phyloP scores from a whole-genome alignment of 1,139 yeast genomes.

The Kurtzmaniella quercitrusa region DNA sequence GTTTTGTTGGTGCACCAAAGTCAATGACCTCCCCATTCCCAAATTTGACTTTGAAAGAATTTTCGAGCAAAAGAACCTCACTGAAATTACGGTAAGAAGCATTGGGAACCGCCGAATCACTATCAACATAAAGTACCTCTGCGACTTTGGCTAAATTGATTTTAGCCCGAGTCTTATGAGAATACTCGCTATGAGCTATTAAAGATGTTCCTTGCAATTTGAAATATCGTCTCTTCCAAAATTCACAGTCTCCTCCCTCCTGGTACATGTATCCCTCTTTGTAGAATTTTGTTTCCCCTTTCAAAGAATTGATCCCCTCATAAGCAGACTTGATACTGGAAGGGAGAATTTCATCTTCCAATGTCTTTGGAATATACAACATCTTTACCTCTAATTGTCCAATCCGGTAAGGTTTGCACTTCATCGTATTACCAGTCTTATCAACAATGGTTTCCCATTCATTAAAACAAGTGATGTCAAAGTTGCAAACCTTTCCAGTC shows the following conservation, averaged over 20 bases:
- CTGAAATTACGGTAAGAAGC: conserved; percentile 51
- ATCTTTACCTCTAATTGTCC: conserved; percentile 69
- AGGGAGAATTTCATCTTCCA: conserved; percentile 57
- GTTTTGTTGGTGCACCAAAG: conserved; percentile 60
- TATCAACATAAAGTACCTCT: conserved; percentile 49
- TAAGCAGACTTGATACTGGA: conserved; percentile 58
- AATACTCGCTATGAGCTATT: conserved; percentile 60
- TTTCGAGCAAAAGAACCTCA: conserved; percentile 57
- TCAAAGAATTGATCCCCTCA: conserved; percentile 46
- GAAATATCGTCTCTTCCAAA: conserved; percentile 61
- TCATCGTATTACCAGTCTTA: conserved; percentile 22
- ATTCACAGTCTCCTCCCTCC: conserved; percentile 73
- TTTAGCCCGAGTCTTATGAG: conserved; percentile 60
- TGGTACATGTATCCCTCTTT: conserved; percentile 67
- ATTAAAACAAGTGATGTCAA: conserved; percentile 63
- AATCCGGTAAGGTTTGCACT: conserved; percentile 54
- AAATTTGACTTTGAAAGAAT: conserved; percentile 61
- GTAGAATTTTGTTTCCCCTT: conserved; percentile 30
- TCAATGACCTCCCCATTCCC: conserved; percentile 67
- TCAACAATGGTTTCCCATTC: conserved; percentile 66
- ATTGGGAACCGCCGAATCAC: conserved; percentile 29
- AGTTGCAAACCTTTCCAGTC: conserved; percentile 48
- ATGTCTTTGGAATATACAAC: conserved; percentile 64
- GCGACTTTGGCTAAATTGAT: conserved; percentile 61
- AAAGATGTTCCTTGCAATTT: conserved; percentile 57